Evolutionary conservation across 345 rosid species (phyloP), one percentile per base, ranked within the genome.

Genomic region (Eucalyptus shirleyi): DNA sequence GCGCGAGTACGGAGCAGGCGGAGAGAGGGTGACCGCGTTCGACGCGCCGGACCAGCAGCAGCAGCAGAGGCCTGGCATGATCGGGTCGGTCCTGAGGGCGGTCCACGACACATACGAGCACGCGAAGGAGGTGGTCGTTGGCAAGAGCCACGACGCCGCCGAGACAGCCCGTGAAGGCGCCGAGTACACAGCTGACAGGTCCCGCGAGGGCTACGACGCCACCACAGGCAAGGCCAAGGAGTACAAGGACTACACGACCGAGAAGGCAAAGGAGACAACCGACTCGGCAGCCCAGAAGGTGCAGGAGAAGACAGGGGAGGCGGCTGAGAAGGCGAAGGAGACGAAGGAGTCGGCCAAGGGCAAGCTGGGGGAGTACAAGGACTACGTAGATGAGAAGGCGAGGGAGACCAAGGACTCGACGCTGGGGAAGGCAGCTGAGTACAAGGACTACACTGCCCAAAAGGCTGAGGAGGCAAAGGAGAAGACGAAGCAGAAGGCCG

Each of bases 101-200:
- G 95, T 97, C 28, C 92, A 93, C 12, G 96, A 91, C 53, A 95
- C 96, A 1, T 91, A 90, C 65, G 96, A 92, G 90, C 95, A 95
- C 19, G 98, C 95, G 0, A 96, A 93, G 87, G 97, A 94, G 5
- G 96, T 93, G 0, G 95, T 94, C 16, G 93, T 94, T 0, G 98
- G 97, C 7, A 95, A 95, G 91, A 90, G 91, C 90, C 87, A 90
- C 5, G 93, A 93, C 1, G 53, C 88, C 34, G 86, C 88, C 5
- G 92, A 88, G 81, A 21, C 45, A 0, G 59, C 24, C 37, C 51
- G 37, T 30, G 86, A 50, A 86, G 49, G 37, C 15, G 59, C 26
- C 42, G 81, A 60, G 23, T 23, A 88, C 89, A 14, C 62, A 13
- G 89, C 88, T 65, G 77, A 82, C 56, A 47, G 37, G 24, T 32